Percentiles rank a stretch among this genome's conserved stretches.
Evolutionary conservation across 441 rosid genomes (phyloP).

Genomic region (Gossypium aridum): DNA sequence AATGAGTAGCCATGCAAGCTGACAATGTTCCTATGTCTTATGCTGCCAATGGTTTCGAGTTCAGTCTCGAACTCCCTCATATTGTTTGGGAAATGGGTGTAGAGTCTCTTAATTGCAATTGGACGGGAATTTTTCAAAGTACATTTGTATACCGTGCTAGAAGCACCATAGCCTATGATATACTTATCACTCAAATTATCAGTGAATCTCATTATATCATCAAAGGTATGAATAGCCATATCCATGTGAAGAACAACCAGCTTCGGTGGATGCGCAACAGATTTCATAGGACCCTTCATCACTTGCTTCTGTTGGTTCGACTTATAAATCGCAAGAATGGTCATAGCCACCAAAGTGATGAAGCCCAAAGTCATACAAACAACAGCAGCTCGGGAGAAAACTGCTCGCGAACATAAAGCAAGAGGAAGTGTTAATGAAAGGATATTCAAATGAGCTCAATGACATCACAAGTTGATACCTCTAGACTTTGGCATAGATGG

Average conservation of each 20-base stretch:
- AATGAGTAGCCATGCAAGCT: constrained; percentile 87
- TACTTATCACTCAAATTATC: constrained; percentile 80
- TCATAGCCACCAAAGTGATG: constrained; percentile 42
- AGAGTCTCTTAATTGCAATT: constrained; percentile 85
- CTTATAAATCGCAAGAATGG: constrained; percentile 54
- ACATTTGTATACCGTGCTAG: constrained; percentile 87
- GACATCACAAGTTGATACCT: constrained; percentile 32
- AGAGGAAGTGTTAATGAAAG: not conserved
- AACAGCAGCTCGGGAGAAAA: constrained; percentile 53
- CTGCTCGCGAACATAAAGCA: not conserved
- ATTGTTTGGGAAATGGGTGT: constrained; percentile 56
- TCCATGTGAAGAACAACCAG: constrained; percentile 94
- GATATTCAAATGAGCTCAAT: not conserved
- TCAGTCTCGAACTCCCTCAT: constrained; percentile 82
- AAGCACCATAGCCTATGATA: constrained; percentile 79
- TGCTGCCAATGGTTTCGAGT: constrained; percentile 88
- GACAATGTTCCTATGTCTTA: constrained; percentile 84
- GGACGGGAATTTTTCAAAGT: constrained; percentile 73
- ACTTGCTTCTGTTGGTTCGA: constrained; percentile 42
- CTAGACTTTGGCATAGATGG: constrained; percentile 39
- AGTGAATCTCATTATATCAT: constrained; percentile 81
- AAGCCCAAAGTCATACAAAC: constrained; percentile 63
- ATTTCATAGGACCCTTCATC: constrained; percentile 25
- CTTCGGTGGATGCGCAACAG: constrained; percentile 59
- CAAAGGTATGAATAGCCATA: constrained; percentile 86